phyloP scores from a whole-genome alignment of 768 basidiomycete genomes.

The Lentinula aciculospora region DNA sequence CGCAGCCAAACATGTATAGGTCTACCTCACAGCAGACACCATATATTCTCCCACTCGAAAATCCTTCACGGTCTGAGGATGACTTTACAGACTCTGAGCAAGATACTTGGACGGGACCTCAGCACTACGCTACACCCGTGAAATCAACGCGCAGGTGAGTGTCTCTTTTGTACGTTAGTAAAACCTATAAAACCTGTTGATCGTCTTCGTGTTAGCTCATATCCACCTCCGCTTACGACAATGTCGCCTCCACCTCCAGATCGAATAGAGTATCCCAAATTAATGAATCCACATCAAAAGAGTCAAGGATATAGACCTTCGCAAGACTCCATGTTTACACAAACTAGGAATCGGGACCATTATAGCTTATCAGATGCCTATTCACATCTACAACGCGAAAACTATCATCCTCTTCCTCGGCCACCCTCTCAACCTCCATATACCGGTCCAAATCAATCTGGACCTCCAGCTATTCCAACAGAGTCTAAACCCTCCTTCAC shows the following conservation, averaged over 20 bases:
- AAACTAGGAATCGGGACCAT: not conserved
- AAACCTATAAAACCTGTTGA: not conserved
- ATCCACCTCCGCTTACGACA: conserved; percentile 60
- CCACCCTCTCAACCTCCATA: conserved; percentile 15
- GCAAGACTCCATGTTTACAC: conserved; percentile 64
- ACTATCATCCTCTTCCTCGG: conserved; percentile 14
- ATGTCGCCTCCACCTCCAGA: conserved; percentile 62
- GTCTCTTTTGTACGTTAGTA: not conserved
- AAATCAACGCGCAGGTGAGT: conserved; percentile 1
- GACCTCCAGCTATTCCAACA: conserved; percentile 17
- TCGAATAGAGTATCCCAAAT: conserved; percentile 54
- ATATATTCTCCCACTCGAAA: conserved; percentile 57
- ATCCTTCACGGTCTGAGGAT: conserved; percentile 48
- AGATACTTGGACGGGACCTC: not conserved
- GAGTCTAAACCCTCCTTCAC: conserved; percentile 12
- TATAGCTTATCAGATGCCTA: conserved; percentile 12
- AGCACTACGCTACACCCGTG: not conserved
- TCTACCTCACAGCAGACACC: conserved; percentile 25
- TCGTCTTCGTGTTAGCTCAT: conserved; percentile 12
- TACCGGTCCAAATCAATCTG: conserved; percentile 14
- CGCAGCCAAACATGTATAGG: conserved; percentile 29
- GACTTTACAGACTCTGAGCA: conserved; percentile 32
- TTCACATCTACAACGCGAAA: conserved; percentile 12
- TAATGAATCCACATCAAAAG: conserved; percentile 78
- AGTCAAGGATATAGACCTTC: conserved; percentile 76